phyloP scores from a whole-genome alignment of 2,329 filamentous ascomycete genomes.

The Ceratocystis lukuohia region DNA sequence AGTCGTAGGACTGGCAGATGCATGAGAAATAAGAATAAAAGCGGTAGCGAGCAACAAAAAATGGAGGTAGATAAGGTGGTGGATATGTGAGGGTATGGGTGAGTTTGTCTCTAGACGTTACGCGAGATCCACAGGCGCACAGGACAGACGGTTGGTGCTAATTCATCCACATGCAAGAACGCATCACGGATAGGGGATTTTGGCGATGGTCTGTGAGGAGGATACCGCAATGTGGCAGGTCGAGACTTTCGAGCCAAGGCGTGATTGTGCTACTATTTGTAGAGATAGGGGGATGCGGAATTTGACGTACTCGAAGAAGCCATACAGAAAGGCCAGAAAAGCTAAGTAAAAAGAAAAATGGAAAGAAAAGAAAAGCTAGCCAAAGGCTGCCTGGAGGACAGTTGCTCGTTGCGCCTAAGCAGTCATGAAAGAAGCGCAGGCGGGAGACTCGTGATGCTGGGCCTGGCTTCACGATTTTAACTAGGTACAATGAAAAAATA shows the following conservation, averaged over 20 bases:
- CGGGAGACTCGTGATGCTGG: too few species aligned
- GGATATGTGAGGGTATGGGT: too few species aligned
- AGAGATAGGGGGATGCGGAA: neutral
- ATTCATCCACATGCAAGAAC: neutral
- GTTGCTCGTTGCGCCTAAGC: neutral
- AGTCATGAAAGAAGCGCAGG: neutral
- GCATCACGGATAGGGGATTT: conserved; percentile 5
- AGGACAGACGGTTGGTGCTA: neutral
- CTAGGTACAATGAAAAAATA: neutral
- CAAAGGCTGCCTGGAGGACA: neutral
- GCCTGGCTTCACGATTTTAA: neutral
- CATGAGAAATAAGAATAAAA: neutral
- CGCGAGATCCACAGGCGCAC: neutral
- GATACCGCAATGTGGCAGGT: neutral
- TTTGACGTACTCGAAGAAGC: conserved; percentile 17
- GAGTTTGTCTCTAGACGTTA: neutral
- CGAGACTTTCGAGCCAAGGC: neutral
- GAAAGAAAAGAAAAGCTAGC: conserved; percentile 7
- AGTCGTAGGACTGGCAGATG: neutral
- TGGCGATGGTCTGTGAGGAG: conserved; percentile 5
- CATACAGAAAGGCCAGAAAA: conserved; percentile 16
- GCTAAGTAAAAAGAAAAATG: neutral
- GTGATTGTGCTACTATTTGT: neutral
- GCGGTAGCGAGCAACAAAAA: too few species aligned
- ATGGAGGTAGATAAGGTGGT: too few species aligned